Percentiles rank a stretch among this genome's conserved stretches.
Evolutionary conservation across 257 asterid species (phyloP).

Genomic region (Solanum medicagineum): DNA sequence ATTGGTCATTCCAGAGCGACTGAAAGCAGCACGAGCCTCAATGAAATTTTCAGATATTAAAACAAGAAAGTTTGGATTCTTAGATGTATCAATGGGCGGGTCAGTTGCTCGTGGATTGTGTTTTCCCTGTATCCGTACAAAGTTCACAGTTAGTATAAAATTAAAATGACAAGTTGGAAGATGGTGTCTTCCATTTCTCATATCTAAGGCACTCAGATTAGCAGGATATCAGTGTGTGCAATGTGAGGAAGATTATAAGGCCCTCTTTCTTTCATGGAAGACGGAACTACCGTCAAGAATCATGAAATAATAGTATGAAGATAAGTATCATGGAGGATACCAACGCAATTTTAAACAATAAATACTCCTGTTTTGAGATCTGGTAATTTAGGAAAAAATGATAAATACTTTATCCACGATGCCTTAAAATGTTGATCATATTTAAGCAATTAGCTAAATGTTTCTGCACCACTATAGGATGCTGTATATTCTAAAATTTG

Average conservation of each 20-base stretch:
- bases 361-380: neutral
- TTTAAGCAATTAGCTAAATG: neutral
- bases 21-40: conserved; percentile 74
- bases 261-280: neutral
- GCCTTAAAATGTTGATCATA: neutral
- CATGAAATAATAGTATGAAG: neutral
- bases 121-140: conserved; percentile 50
- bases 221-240: neutral
- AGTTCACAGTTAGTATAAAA: neutral
- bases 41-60: conserved; percentile 74
- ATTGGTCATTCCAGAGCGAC: conserved; percentile 55
- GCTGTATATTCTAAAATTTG: neutral
- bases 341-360: neutral
- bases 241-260: neutral
- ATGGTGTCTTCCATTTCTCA: neutral
- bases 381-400: too few species aligned
- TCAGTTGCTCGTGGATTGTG: conserved; percentile 66
- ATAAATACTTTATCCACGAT: neutral
- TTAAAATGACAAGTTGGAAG: neutral
- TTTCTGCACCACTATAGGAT: neutral
- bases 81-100: conserved; percentile 47
- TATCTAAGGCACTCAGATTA: neutral
- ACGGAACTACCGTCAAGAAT: neutral
- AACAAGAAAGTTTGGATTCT: conserved; percentile 85
- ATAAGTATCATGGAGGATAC: neutral